Conservation (phyloP, 257 asterid species). For the Ballota nigra region DNA sequence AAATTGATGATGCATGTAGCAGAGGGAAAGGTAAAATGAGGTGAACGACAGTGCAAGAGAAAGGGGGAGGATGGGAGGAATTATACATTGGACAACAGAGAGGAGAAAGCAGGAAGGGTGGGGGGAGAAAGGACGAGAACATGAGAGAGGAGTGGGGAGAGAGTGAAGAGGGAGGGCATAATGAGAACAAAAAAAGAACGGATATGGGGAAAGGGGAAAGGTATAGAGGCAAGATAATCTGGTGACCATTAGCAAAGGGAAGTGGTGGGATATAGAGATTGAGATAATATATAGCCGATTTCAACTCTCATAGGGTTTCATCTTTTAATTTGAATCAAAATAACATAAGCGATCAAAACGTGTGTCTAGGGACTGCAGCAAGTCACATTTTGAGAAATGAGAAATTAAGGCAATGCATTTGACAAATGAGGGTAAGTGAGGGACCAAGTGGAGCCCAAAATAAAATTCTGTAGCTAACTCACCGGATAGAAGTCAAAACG, state of each 20-base stretch:
- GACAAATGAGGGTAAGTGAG: background rate
- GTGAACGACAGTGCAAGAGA: background rate
- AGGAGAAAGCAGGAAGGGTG: too few species aligned
- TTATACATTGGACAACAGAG: background rate
- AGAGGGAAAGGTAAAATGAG: background rate
- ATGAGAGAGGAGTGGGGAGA: background rate
- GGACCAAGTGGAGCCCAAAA: background rate
- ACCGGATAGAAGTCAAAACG: conserved; percentile 72
- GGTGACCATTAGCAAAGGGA: background rate
- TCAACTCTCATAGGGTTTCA: background rate
- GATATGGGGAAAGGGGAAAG: background rate
- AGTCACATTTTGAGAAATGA: conserved; percentile 1
- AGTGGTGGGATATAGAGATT: background rate
- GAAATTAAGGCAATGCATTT: background rate
- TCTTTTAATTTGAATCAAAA: background rate
- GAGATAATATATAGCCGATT: background rate
- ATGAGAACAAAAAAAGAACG: background rate
- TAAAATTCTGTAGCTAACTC: conserved; percentile 22
- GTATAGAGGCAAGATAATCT: background rate
- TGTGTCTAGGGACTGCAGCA: background rate
- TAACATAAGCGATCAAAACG: background rate
- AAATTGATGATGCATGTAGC: background rate
- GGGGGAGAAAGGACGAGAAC: background rate
- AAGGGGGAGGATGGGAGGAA: background rate
- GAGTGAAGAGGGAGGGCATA: background rate